A percentile compares a stretch with the other conserved stretches of the same genome.
These are phyloP conservation scores for Boletus rubescentipes DNA, from an alignment of 768 basidiomycete genomes.

Conservation along the genomic window DNA sequence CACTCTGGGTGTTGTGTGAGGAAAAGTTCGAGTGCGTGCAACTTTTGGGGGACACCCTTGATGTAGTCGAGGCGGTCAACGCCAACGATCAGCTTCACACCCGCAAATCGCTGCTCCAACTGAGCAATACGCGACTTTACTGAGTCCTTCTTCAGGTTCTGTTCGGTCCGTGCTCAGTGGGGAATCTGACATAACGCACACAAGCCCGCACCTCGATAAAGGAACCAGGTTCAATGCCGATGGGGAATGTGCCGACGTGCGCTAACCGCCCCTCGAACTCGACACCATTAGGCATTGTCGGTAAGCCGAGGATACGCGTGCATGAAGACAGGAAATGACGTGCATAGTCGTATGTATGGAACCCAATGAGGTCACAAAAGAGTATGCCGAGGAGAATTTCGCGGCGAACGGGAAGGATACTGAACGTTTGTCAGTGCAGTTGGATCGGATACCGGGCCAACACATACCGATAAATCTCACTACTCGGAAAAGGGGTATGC, in stretches of 20 bases:
- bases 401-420: constrained; percentile 93
- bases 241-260: constrained; percentile 98
- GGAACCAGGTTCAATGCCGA: constrained; percentile 93
- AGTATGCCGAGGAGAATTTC: constrained; percentile 97
- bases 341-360: constrained; percentile 99
- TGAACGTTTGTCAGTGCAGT: constrained; percentile 30
- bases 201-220: constrained; percentile 69
- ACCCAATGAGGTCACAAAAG: constrained; percentile 96
- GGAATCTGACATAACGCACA: not conserved
- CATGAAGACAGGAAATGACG: constrained; percentile 99
- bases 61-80: constrained; percentile 99
- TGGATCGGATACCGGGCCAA: constrained; percentile 15
- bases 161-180: constrained; percentile 6
- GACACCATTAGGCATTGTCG: constrained; percentile 98
- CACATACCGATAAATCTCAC: constrained; percentile 93
- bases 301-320: constrained; percentile 90
- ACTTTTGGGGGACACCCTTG: constrained; percentile 98
- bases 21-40: constrained; percentile 96
- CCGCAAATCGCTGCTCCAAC: constrained; percentile 88
- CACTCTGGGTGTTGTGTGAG: constrained; percentile 97
- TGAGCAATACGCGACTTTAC: constrained; percentile 81
- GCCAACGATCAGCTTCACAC: constrained; percentile 96
- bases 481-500: constrained; percentile 97
- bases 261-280: constrained; percentile 94
- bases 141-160: constrained; percentile 77